Evolutionary conservation across 345 rosid species (phyloP), one percentile per base, ranked within the genome.

Genomic region (Populus pruinosa): DNA sequence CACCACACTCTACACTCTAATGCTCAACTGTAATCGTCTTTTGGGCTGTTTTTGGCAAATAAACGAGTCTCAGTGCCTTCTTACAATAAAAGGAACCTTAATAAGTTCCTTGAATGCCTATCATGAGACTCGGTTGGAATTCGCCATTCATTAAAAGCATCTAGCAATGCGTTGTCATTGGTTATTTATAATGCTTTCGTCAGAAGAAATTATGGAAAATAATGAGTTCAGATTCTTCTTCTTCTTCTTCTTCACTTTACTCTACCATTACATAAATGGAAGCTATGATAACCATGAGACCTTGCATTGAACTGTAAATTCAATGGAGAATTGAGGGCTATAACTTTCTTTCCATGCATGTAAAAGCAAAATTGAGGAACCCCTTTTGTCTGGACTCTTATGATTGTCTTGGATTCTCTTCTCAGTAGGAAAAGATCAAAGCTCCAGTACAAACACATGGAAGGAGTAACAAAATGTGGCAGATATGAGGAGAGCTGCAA

Each of bases 371-470:
- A 44, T 44, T 64, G 29, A 65, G 64, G 80, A 78, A 81, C 70
- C 73, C 66, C 82, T 82, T 84, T 77, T 79, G 82, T 80, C 83
- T 83, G 88, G 87, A 81, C 79, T 79, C 73, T 64, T 71, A 64
- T 61, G 43, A 83, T 70, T 72, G 70, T 87, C 79, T 81, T 77
- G 85, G 90, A 87, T 87, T 87, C 90, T 82, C 76, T 63, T 1
- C 62, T 31, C 71, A 77, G 84, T 29, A 70, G 77, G 49, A 72
- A 25, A 43, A 59, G n/a, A 27, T 20, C 3, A 44, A 47, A 27
- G 36, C 16, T 27, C 18, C 8, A 76, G 73, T 65, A 77, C 47
- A 74, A 74, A 72, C 81, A 76, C 59, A 79, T 29, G 59, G 67
- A 72, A 62, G 56, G 67, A 78, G 83, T 78, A 70, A 62, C 77